These are phyloP conservation scores for Garcia nutans DNA, from an alignment of 345 rosid species.

Conservation along the genomic window DNA sequence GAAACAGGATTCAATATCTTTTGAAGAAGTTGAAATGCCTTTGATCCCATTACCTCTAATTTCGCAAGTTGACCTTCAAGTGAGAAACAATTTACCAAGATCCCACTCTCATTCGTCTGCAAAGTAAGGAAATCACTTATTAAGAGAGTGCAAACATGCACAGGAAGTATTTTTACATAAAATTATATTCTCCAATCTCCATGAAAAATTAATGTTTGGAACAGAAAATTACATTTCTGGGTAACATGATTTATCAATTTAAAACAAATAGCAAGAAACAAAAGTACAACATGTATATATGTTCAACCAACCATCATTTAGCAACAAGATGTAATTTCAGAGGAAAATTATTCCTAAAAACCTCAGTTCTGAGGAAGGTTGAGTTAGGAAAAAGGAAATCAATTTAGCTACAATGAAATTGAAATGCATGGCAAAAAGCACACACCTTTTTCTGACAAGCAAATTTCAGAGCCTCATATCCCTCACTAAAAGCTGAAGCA, in stretches of 20 bases:
- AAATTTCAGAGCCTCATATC: conserved; percentile 56
- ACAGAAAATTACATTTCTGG: not conserved
- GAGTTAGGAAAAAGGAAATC: not conserved
- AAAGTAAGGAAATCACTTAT: conserved; percentile 7
- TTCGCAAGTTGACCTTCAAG: conserved; percentile 80
- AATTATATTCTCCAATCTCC: not conserved
- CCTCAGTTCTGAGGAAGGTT: not conserved
- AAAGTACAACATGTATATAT: not conserved
- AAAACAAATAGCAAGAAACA: not conserved
- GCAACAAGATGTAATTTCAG: not conserved
- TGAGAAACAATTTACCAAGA: conserved; percentile 50
- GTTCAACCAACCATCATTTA: conserved; percentile 9
- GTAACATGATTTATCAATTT: conserved; percentile 1
- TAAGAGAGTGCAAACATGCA: not conserved
- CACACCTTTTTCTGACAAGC: conserved; percentile 70
- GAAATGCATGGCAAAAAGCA: not conserved
- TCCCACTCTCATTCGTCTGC: conserved; percentile 57
- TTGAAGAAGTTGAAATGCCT: conserved; percentile 66
- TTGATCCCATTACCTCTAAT: conserved; percentile 70
- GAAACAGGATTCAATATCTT: conserved; percentile 47
- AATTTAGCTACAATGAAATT: not conserved
- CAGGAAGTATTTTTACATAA: not conserved
- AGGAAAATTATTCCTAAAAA: not conserved
- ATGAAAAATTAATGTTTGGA: not conserved
- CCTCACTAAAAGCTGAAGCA: conserved; percentile 78